Evolutionary conservation across 805 yeast genomes (phyloP).

Genomic region (Suhomyces vadensis): DNA sequence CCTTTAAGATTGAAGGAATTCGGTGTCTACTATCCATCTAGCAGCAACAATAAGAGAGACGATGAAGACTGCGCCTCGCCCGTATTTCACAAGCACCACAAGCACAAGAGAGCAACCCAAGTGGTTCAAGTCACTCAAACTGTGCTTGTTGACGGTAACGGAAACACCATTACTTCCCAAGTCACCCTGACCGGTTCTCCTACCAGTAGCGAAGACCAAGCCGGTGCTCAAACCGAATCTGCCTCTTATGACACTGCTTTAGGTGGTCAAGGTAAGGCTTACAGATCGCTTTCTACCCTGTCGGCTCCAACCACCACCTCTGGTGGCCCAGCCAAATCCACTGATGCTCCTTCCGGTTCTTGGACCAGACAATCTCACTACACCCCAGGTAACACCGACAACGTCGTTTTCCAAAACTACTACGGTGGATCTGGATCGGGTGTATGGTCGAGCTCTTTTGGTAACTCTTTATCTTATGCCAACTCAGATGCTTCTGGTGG

Average conservation of each 20-base stretch:
- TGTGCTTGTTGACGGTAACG: constrained; percentile 64
- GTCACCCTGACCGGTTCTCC: constrained; percentile 23
- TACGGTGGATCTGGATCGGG: constrained; percentile 91
- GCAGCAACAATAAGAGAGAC: constrained; percentile 46
- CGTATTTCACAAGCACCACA: constrained; percentile 46
- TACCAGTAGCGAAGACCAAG: constrained; percentile 17
- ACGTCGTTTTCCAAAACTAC: constrained; percentile 82
- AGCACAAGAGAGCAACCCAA: constrained; percentile 62
- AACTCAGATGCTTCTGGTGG: constrained; percentile 75
- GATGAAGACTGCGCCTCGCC: constrained; percentile 50
- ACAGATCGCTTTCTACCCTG: constrained; percentile 11
- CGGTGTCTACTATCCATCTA: constrained; percentile 80
- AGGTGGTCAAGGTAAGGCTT: constrained; percentile 10
- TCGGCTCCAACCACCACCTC: constrained; percentile 18
- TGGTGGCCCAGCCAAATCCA: constrained; percentile 3
- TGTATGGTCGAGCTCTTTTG: constrained; percentile 80
- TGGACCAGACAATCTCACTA: constrained; percentile 78
- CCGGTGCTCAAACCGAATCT: constrained; percentile 13
- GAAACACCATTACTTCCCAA: constrained; percentile 38
- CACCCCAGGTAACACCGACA: constrained; percentile 66
- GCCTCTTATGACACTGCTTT: constrained; percentile 13
- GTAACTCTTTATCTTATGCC: constrained; percentile 87
- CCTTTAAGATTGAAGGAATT: constrained; percentile 79
- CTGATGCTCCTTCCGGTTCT: constrained; percentile 43
- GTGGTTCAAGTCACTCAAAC: constrained; percentile 76